Conservation (phyloP, 371 early-diverging fungal species). For the Apophysomyces sp. region DNA sequence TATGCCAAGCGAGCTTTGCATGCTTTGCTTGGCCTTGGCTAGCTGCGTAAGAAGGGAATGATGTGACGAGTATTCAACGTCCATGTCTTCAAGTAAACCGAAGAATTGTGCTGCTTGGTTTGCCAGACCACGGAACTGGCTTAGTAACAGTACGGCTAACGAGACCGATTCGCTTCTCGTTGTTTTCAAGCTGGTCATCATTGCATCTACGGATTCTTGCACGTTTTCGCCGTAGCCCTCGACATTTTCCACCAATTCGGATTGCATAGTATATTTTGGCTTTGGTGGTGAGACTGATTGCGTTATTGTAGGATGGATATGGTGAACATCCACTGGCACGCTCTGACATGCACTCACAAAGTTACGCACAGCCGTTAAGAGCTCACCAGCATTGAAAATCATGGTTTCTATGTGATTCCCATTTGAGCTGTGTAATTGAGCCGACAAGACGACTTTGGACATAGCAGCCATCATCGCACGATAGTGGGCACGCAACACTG, state of each 20-base stretch:
- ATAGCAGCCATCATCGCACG: conserved; percentile 75
- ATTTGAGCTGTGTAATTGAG: conserved; percentile 68
- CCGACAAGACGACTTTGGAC: conserved; percentile 76
- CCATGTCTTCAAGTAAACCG: conserved; percentile 27
- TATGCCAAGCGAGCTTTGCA: conserved; percentile 64
- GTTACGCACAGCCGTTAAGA: conserved; percentile 21
- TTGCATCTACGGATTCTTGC: conserved; percentile 28
- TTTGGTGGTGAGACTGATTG: not conserved
- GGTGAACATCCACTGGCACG: conserved; percentile 13
- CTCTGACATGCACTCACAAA: conserved; percentile 34
- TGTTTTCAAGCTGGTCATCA: conserved; percentile 16
- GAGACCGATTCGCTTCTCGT: conserved; percentile 11
- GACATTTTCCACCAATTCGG: conserved; percentile 16
- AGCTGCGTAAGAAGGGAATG: conserved; percentile 4
- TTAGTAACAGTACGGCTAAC: conserved; percentile 40
- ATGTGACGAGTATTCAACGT: conserved; percentile 8
- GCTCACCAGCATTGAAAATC: conserved; percentile 23
- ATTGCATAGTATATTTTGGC: not conserved
- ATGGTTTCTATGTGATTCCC: conserved; percentile 38
- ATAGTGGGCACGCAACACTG: conserved; percentile 68
- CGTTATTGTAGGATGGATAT: conserved; percentile 11
- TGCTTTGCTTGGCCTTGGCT: conserved; percentile 24
- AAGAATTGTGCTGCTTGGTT: conserved; percentile 34
- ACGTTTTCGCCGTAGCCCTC: conserved; percentile 24
- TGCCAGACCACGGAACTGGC: conserved; percentile 46